Conservation (phyloP, 805 yeast species). For the Zygoascus ofunaensis region DNA sequence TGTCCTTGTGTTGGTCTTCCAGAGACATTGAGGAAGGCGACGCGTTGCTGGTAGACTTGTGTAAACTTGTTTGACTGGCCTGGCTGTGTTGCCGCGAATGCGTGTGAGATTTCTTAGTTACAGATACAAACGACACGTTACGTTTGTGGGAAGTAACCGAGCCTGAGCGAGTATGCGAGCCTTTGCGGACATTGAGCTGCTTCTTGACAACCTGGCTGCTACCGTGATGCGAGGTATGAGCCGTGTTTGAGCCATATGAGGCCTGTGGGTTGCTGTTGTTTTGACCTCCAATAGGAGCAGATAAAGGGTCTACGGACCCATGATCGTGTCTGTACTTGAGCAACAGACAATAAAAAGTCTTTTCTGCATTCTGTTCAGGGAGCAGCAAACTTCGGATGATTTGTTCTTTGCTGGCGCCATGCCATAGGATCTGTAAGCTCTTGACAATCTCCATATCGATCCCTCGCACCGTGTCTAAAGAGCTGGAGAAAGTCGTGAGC, state of each 20-base stretch:
- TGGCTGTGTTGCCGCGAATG: slow-evolving; percentile 15
- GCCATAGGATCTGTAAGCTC: slow-evolving; percentile 72
- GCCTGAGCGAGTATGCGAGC: slow-evolving; percentile 15
- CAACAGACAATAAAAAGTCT: slow-evolving; percentile 68
- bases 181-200: neutral
- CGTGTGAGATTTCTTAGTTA: slow-evolving; percentile 6
- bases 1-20: neutral
- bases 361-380: slow-evolving; percentile 59
- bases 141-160: slow-evolving; percentile 21
- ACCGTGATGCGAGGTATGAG: neutral
- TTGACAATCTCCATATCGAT: slow-evolving; percentile 68
- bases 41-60: slow-evolving; percentile 12
- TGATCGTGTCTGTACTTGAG: slow-evolving; percentile 69
- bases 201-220: slow-evolving; percentile 6
- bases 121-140: slow-evolving; percentile 18
- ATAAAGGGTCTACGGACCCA: slow-evolving; percentile 15
- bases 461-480: slow-evolving; percentile 94
- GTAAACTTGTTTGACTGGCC: slow-evolving; percentile 20
- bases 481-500: slow-evolving; percentile 83
- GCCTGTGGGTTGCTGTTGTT: slow-evolving; percentile 6
- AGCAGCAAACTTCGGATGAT: slow-evolving; percentile 47
- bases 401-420: slow-evolving; percentile 52
- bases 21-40: neutral
- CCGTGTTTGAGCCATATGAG: neutral
- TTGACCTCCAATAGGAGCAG: neutral